Base-by-base conservation (phyloP, 306 rosid species). In the Pyrus pyrifolia region DNA sequence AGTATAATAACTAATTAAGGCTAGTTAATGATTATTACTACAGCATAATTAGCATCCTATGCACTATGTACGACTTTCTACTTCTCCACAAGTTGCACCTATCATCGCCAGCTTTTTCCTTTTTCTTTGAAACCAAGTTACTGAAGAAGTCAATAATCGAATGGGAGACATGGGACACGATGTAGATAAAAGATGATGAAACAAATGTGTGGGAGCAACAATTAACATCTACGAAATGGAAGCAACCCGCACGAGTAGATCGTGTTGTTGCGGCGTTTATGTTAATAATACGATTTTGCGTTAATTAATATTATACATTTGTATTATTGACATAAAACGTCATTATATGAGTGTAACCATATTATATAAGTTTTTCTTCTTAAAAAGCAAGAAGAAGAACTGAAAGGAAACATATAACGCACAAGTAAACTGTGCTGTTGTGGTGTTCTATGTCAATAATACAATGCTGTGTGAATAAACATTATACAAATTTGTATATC, bases 331-430 rank as follows among this genome's bases (percentile, higher is more conserved):
- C 19, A 15, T 15, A 49, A 49, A 49, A 49, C 7, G 21, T 49
- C 1, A 38, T 2, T 9, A 2, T 38, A 38, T 6, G 0, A 38
- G 10, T 38, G 10, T 38, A 38, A 38, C 0, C 2, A 38, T 38
- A 38, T 38, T 7, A 7, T 38, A 0, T 38, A 7, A 38, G 2
- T 38, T 7, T 10, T 9, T 42, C 3, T 42, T 1, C 1, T 42
- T 19, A 62, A 71, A n/a, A 81, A 70, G 69, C 66, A 27, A 27
- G 66, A 61, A 5, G 62, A 58, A 80, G n/a, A 63, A 71, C 8
- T 35, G 8, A 35, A 35, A 35, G 2, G 0, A 35, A 35, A 38
- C 2, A 38, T 38, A 0, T 38, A 38, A 38, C 0, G 0, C 42
- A 38, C 10, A 0, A 38, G 10, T 38, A 38, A 38, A 38, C 1